Percentiles rank a stretch among this genome's conserved stretches.
Conservation (phyloP, 1,284 basidiomycete genomes). For the Cutaneotrichosporon spelunceum region DNA sequence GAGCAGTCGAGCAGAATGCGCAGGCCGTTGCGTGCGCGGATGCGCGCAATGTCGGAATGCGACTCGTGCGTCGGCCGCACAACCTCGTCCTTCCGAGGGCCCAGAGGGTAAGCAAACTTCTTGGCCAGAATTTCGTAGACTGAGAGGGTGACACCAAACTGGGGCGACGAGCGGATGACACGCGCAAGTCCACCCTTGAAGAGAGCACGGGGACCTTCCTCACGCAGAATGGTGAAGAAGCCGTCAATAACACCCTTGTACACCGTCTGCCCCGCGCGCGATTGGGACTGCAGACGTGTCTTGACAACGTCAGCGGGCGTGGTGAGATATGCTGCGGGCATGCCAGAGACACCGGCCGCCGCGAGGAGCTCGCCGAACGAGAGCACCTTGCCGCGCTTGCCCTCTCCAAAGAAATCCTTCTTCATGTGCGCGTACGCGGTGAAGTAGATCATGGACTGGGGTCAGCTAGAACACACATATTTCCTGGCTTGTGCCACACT, state of each 20-base stretch:
- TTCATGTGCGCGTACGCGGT: slow-evolving; percentile 53
- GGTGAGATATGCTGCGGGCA: slow-evolving; percentile 60
- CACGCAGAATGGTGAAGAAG: slow-evolving; percentile 78
- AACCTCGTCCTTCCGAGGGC: slow-evolving; percentile 54
- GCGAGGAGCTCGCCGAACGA: slow-evolving; percentile 85
- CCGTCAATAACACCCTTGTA: slow-evolving; percentile 92
- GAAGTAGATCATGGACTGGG: slow-evolving; percentile 54
- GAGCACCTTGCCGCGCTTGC: slow-evolving; percentile 89
- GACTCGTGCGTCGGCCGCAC: slow-evolving; percentile 60
- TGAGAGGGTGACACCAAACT: slow-evolving; percentile 90
- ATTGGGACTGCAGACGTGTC: slow-evolving; percentile 97
- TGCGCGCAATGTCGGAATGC: slow-evolving; percentile 76
- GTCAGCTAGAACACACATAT: neutral
- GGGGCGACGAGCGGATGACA: slow-evolving; percentile 48
- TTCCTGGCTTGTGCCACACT: slow-evolving; percentile 17
- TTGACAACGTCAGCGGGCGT: slow-evolving; percentile 79
- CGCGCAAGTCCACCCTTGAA: slow-evolving; percentile 93
- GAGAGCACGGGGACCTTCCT: slow-evolving; percentile 60
- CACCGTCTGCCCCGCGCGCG: slow-evolving; percentile 81
- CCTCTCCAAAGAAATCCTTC: slow-evolving; percentile 91
- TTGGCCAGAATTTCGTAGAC: slow-evolving; percentile 79
- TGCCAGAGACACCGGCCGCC: slow-evolving; percentile 61
- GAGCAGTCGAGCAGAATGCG: slow-evolving; percentile 54
- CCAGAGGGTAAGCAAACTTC: slow-evolving; percentile 72
- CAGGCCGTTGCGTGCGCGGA: slow-evolving; percentile 89